Evolutionary conservation across 768 basidiomycete species (phyloP).

Genomic region (Mycena alexandri): DNA sequence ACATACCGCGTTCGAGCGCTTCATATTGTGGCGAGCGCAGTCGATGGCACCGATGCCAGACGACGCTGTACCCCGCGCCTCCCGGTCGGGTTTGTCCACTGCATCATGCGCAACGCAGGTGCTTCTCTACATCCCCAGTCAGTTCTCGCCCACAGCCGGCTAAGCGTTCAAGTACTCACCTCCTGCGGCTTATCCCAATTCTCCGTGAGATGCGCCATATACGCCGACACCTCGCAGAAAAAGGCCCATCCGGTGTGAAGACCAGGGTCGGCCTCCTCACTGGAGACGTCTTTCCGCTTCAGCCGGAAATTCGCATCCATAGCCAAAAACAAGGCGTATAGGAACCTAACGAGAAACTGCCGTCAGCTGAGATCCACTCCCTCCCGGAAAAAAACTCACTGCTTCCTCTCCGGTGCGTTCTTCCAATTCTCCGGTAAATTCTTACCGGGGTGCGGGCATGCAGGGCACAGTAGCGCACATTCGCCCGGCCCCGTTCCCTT

Average conservation of each 20-base stretch:
- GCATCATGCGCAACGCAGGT: conserved; percentile 33
- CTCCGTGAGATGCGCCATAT: conserved; percentile 19
- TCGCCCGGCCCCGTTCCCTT: too few species aligned
- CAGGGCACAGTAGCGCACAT: too few species aligned
- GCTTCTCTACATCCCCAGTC: too few species aligned
- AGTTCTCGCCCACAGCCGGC: too few species aligned
- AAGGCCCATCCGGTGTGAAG: conserved; percentile 34
- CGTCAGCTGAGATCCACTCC: too few species aligned
- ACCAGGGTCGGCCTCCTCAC: conserved; percentile 25
- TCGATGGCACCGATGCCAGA: conserved; percentile 33
- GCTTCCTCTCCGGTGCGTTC: too few species aligned
- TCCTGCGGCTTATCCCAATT: conserved; percentile 13
- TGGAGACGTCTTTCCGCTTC: conserved; percentile 18
- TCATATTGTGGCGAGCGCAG: conserved; percentile 33
- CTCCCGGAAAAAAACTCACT: too few species aligned
- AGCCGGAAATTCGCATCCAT: too few species aligned
- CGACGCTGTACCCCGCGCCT: conserved; percentile 14
- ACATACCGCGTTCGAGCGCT: not conserved
- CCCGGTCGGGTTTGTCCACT: conserved; percentile 10
- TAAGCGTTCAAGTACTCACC: too few species aligned
- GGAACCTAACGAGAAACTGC: too few species aligned
- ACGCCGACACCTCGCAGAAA: conserved; percentile 29
- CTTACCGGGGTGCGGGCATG: too few species aligned
- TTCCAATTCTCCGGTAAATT: too few species aligned
- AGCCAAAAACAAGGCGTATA: not conserved